Conservation (phyloP, 192 early-diverging fungal genomes). For the Coemansia sp. region DNA sequence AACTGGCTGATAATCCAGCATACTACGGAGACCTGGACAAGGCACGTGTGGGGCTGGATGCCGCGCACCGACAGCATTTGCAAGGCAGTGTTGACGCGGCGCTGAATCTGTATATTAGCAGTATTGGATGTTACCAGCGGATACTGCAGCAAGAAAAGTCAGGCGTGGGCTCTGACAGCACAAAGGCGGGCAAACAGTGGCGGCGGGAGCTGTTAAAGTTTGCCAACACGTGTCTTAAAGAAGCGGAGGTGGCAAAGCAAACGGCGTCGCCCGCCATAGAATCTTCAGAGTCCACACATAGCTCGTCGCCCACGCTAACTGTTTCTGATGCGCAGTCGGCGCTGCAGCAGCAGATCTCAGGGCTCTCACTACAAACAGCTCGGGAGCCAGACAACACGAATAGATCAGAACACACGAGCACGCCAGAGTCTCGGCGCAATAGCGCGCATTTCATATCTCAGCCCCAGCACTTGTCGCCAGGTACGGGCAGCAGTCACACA, state of each 20-base stretch:
- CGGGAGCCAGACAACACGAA: neutral
- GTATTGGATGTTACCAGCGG: constrained; percentile 36
- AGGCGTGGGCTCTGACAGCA: neutral
- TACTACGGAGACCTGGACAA: constrained; percentile 14
- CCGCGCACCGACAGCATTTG: constrained; percentile 15
- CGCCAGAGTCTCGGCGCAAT: neutral
- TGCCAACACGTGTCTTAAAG: constrained; percentile 21
- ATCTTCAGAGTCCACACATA: neutral
- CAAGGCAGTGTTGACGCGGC: constrained; percentile 12
- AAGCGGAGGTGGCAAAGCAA: constrained; percentile 33
- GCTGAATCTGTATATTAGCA: constrained; percentile 23
- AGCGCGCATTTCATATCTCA: neutral
- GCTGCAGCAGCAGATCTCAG: constrained; percentile 11
- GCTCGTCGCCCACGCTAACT: constrained; percentile 4
- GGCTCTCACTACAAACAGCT: neutral
- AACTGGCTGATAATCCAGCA: constrained; percentile 10
- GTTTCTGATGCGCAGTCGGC: constrained; percentile 1
- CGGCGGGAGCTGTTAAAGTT: constrained; percentile 36
- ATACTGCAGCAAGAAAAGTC: constrained; percentile 23
- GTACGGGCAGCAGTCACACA: constrained; percentile 13
- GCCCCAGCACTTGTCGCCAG: neutral
- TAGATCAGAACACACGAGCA: neutral
- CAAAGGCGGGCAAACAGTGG: constrained; percentile 11
- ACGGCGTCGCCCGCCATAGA: neutral
- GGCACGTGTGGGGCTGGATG: constrained; percentile 21